Evolutionary conservation across 1,284 basidiomycete species (phyloP).

Genomic region (Marasmius fiardii): DNA sequence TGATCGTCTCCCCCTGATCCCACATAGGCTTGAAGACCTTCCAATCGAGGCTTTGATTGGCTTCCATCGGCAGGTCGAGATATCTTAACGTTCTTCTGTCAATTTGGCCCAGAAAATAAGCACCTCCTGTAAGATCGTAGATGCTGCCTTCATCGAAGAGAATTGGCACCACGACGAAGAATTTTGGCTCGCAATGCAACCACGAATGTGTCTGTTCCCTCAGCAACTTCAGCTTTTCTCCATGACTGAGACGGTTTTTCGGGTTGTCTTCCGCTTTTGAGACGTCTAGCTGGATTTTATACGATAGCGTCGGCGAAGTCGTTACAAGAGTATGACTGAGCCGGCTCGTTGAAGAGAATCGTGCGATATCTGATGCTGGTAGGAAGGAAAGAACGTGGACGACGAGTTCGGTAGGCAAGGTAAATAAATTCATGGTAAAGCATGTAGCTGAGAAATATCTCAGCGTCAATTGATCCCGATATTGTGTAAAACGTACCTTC

Average conservation of each 20-base stretch:
- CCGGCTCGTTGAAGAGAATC: background rate
- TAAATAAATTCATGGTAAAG: background rate
- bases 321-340: background rate
- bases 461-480: too few relatives aligned
- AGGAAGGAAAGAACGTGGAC: background rate
- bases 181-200: constrained; percentile 22
- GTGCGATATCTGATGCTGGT: background rate
- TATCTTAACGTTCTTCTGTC: constrained; percentile 24
- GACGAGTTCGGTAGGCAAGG: background rate
- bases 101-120: constrained; percentile 37
- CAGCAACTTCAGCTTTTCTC: constrained; percentile 29
- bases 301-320: background rate
- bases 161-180: constrained; percentile 23
- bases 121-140: constrained; percentile 41
- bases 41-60: constrained; percentile 28
- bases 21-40: constrained; percentile 23
- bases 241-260: constrained; percentile 19
- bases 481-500: too few relatives aligned
- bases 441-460: too few relatives aligned
- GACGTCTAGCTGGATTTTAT: background rate
- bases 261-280: constrained; percentile 27
- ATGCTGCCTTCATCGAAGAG: constrained; percentile 31
- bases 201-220: constrained; percentile 27
- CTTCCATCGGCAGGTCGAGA: constrained; percentile 25
- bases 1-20: constrained; percentile 5